Evolutionary conservation across 257 asterid genomes (phyloP).

Genomic region (Thymus mandschuricus): DNA sequence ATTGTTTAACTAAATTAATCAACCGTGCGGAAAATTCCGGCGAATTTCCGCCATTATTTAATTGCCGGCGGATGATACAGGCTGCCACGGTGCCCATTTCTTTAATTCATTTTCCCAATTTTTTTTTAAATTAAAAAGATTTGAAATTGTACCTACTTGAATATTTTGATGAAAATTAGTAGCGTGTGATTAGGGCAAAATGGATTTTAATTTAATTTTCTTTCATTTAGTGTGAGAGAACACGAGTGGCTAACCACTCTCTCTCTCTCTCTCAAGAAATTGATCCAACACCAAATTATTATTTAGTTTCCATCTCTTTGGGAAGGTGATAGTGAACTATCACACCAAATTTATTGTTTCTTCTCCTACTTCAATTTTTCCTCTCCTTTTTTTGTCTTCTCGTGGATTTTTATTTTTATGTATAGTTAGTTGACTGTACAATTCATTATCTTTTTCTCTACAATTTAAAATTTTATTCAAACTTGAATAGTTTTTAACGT

Average conservation of each 20-base stretch:
- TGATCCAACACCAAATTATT: constrained; percentile 19
- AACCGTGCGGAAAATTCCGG: constrained; percentile 40
- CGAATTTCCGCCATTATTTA: constrained; percentile 37
- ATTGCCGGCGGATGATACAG: constrained; percentile 59
- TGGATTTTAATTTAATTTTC: constrained; percentile 19
- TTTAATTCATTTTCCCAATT: constrained; percentile 13
- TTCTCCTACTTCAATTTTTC: background rate
- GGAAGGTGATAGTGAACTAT: constrained; percentile 38
- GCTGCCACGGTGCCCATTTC: constrained; percentile 40
- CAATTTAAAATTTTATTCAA: background rate
- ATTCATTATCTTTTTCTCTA: background rate
- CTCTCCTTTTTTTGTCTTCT: background rate
- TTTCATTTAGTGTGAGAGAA: constrained; percentile 38
- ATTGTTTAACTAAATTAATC: constrained; percentile 34
- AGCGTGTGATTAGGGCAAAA: constrained; percentile 47
- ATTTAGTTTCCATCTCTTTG: constrained; percentile 30
- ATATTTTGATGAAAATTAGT: constrained; percentile 29
- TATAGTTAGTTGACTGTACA: no score
- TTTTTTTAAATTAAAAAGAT: constrained; percentile 3
- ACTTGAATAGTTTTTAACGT: constrained; percentile 23
- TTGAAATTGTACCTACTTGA: constrained; percentile 29
- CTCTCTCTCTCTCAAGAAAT: constrained; percentile 26
- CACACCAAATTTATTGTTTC: constrained; percentile 29
- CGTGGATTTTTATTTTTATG: background rate
- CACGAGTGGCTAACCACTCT: constrained; percentile 48